Evolutionary conservation across 106 monocot species (phyloP).

Genomic region (Dendrobium nobile): DNA sequence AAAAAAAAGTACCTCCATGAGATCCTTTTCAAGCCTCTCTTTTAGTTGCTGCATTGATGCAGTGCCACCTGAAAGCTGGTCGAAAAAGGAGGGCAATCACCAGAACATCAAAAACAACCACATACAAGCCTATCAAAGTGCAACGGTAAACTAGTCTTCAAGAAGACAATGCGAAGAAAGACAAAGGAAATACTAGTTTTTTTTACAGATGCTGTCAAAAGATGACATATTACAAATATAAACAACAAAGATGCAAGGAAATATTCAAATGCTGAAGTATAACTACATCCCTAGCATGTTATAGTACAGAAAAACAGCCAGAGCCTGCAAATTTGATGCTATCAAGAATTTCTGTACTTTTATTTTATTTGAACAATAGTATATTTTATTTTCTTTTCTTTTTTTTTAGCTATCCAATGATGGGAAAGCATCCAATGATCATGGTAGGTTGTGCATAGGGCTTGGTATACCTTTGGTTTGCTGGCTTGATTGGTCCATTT

Average conservation of each 20-base stretch:
- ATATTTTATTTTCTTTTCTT: no score
- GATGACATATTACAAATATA: neutral
- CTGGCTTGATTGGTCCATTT: no score
- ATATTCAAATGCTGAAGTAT: neutral
- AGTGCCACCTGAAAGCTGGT: conserved; percentile 94
- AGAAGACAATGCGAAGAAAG: neutral
- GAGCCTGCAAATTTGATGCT: neutral
- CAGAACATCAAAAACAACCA: neutral
- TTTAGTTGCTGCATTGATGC: conserved; percentile 98
- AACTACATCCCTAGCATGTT: neutral
- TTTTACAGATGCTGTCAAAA: neutral
- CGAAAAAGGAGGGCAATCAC: neutral
- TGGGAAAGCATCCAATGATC: no score
- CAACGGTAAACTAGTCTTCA: neutral
- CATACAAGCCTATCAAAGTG: neutral
- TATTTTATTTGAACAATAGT: no score
- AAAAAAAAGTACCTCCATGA: conserved; percentile 72
- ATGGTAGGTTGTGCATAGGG: no score
- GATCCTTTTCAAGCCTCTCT: conserved; percentile 92
- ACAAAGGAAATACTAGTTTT: no score
- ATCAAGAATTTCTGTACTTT: no score
- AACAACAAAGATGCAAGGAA: neutral
- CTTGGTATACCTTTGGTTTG: no score
- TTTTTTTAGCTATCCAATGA: no score
- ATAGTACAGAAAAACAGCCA: neutral